Evolutionary conservation across 2,329 filamentous ascomycete species (phyloP), one percentile per base, ranked within the genome.

Genomic region (Fusarium kyushuense): DNA sequence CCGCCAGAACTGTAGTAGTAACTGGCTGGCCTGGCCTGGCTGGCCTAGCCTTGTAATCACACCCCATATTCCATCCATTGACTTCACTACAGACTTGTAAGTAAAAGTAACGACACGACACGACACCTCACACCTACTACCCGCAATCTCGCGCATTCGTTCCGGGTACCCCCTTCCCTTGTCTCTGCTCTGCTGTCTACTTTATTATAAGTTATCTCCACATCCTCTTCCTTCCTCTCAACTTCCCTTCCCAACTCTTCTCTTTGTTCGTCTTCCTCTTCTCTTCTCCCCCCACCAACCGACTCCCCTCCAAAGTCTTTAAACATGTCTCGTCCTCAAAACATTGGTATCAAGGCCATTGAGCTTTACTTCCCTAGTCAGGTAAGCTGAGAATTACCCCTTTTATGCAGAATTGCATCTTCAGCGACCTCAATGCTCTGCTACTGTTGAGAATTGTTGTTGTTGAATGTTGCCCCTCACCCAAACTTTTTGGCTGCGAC

Each of bases 281-380:
- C 61, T 43, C 61, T 54, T 40, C 63, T 27, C n/a, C n/a, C n/a
- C 64, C 54, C 35, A 54, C 61, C 54, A 58, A 54, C 42, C 54
- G 60, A 54, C 41, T 53, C 17, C 41, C 42, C 41, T 43, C 52
- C 30, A 42, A 67, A 56, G 45, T 54, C 52, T 55, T 69, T 70
- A 75, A 83, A 65, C 61, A 94, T 94, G 91, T 87, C 91, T 74
- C 90, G 91, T 82, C 91, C 92, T 71, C 89, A 94, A 81, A 95
- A 95, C 83, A 90, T 96, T 81, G 92, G 92, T 87, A 94, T 96
- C 79, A 95, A 96, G 85, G 92, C 92, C 90, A 92, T 96, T 81
- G 92, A 96, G 80, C 88, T 96, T 78, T 96, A 96, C 82, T 92
- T 93, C 78, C 92, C 92, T 71, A 92, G 86, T 80, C 92, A 95